phyloP scores from a whole-genome alignment of 495 filamentous ascomycete species.

The Penicillium nucicola region DNA sequence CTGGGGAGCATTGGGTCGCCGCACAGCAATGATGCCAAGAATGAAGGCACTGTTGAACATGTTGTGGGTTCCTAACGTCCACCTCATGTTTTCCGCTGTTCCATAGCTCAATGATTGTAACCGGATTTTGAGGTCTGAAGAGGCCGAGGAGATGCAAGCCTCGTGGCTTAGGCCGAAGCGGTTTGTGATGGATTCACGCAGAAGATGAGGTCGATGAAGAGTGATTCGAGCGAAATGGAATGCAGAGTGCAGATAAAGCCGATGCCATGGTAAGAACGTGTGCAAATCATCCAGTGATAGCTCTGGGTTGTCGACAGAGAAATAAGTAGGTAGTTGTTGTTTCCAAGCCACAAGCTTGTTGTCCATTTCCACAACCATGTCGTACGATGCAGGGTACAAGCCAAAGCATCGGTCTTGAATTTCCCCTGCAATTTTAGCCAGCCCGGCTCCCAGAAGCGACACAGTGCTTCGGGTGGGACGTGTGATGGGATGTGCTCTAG shows the following conservation, averaged over 20 bases:
- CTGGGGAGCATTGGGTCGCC: slow-evolving; percentile 10
- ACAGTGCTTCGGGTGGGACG: slow-evolving; percentile 9
- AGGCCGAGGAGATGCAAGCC: slow-evolving; percentile 14
- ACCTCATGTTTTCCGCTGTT: slow-evolving; percentile 16
- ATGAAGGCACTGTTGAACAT: slow-evolving; percentile 19
- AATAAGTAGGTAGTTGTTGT: slow-evolving; percentile 8
- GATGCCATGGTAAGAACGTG: slow-evolving; percentile 13
- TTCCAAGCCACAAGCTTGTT: slow-evolving; percentile 13
- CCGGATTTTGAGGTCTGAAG: slow-evolving; percentile 12
- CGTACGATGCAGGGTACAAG: slow-evolving; percentile 14
- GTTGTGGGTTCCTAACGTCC: slow-evolving; percentile 14
- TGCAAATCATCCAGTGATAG: slow-evolving; percentile 4
- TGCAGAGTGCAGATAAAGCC: slow-evolving; percentile 14
- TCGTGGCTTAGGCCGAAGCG: slow-evolving; percentile 14
- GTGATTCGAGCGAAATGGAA: slow-evolving; percentile 17
- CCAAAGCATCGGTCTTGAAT: slow-evolving; percentile 17
- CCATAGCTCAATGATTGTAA: slow-evolving; percentile 10
- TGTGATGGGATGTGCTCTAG: neutral
- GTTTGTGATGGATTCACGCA: slow-evolving; percentile 15
- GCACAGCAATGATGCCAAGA: slow-evolving; percentile 12
- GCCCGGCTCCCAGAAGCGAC: slow-evolving; percentile 2
- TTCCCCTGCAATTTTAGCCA: slow-evolving; percentile 15
- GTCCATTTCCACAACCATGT: slow-evolving; percentile 12
- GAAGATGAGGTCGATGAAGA: slow-evolving; percentile 13
- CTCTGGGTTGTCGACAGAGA: slow-evolving; percentile 3